Conservation (phyloP, 208 protist species). For the Blechomonas ayalai region DNA sequence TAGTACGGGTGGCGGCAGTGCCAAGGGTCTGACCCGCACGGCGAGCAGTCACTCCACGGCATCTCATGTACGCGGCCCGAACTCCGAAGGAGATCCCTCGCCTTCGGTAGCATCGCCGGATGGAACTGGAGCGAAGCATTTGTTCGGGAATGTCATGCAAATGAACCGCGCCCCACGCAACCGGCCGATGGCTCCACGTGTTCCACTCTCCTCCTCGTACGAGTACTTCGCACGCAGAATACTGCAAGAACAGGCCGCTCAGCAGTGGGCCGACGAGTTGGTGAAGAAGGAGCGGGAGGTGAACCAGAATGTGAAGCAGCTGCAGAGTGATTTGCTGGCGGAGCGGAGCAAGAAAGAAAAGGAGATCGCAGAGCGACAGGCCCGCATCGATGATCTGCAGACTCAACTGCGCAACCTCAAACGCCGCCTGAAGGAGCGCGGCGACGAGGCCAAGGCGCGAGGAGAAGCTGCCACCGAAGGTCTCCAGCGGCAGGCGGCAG, state of each 20-base stretch:
- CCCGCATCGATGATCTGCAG: conserved; percentile 51
- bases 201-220: conserved; percentile 69
- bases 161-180: conserved; percentile 22
- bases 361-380: conserved; percentile 65
- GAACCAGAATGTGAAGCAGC: conserved; percentile 91
- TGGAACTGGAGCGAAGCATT: conserved; percentile 1
- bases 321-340: conserved; percentile 73
- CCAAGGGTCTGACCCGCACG: no score
- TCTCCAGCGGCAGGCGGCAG: conserved; percentile 37
- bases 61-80: conserved; percentile 4
- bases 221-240: conserved; percentile 72
- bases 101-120: no score
- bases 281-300: conserved; percentile 81
- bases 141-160: conserved; percentile 66
- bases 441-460: conserved; percentile 48
- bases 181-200: conserved; percentile 24
- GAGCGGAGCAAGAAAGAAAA: conserved; percentile 73
- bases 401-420: conserved; percentile 61
- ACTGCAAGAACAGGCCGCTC: conserved; percentile 76
- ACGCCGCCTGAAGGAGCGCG: conserved; percentile 52
- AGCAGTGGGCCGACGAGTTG: conserved; percentile 85
- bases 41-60: conserved; percentile 5
- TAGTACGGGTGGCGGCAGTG: no score
- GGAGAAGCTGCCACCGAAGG: conserved; percentile 66
- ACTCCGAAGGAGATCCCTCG: conserved; percentile 1